phyloP scores from a whole-genome alignment of 1,284 basidiomycete genomes.

The Boletus semigastroideus region DNA sequence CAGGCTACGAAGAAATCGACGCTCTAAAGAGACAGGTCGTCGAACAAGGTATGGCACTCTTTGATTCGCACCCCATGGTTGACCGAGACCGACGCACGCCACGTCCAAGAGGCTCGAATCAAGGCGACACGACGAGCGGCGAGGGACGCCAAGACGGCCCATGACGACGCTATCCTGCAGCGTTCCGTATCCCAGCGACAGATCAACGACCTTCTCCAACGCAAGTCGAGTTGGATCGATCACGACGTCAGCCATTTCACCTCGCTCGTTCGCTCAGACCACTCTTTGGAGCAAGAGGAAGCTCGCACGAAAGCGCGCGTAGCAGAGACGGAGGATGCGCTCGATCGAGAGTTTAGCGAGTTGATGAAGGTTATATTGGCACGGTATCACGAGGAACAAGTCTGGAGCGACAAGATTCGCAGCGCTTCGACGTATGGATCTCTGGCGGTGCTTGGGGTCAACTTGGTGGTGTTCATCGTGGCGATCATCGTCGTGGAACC shows the following conservation, averaged over 20 bases:
- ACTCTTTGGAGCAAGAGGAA: slow-evolving; percentile 79
- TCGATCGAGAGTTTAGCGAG: slow-evolving; percentile 82
- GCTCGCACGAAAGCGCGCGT: slow-evolving; percentile 63
- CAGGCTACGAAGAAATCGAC: slow-evolving; percentile 91
- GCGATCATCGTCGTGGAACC: slow-evolving; percentile 91
- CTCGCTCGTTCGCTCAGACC: slow-evolving; percentile 83
- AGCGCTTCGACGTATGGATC: slow-evolving; percentile 90
- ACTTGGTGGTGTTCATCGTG: slow-evolving; percentile 83
- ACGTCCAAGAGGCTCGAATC: slow-evolving; percentile 60
- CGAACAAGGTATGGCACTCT: slow-evolving; percentile 63
- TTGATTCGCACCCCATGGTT: neutral
- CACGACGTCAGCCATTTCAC: slow-evolving; percentile 83
- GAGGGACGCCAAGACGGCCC: slow-evolving; percentile 66
- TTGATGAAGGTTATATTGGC: slow-evolving; percentile 85
- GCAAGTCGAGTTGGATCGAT: slow-evolving; percentile 87
- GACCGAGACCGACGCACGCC: slow-evolving; percentile 10
- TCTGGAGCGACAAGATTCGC: slow-evolving; percentile 97
- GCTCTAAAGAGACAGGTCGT: slow-evolving; percentile 76
- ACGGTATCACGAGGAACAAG: slow-evolving; percentile 94
- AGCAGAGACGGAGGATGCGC: slow-evolving; percentile 67
- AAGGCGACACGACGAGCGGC: slow-evolving; percentile 58
- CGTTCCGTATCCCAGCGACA: slow-evolving; percentile 83
- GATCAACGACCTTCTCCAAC: slow-evolving; percentile 88
- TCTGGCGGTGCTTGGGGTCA: slow-evolving; percentile 79
- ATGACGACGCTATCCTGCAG: slow-evolving; percentile 71